A percentile compares a stretch with the other conserved stretches of the same genome.
phyloP scores from a whole-genome alignment of 2,329 filamentous ascomycete species.

The Microcyclosporella mali region DNA sequence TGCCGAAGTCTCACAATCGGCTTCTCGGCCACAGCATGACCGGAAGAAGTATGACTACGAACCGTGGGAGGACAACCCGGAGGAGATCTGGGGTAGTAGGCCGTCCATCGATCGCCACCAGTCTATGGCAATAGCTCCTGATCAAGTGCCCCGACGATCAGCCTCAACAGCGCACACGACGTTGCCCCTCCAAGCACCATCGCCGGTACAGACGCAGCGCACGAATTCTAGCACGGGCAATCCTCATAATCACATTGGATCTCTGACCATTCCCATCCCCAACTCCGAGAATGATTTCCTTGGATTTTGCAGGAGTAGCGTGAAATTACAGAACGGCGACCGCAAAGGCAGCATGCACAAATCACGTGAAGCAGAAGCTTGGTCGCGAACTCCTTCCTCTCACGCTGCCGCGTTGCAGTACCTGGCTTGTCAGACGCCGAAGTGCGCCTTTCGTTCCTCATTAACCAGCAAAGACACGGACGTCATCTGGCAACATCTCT shows the following conservation, averaged over 20 bases:
- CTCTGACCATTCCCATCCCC: slow-evolving; percentile 21
- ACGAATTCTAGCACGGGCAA: slow-evolving; percentile 11
- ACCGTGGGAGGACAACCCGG: slow-evolving; percentile 26
- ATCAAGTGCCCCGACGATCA: slow-evolving; percentile 1
- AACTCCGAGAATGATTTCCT: slow-evolving; percentile 30
- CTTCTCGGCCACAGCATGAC: background rate
- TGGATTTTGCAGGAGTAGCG: slow-evolving; percentile 44
- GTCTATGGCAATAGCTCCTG: slow-evolving; percentile 15
- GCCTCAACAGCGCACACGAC: slow-evolving; percentile 1
- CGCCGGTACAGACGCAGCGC: slow-evolving; percentile 14
- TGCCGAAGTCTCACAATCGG: background rate
- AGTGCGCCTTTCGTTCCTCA: slow-evolving; percentile 40
- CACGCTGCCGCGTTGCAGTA: slow-evolving; percentile 23
- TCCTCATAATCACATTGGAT: slow-evolving; percentile 5
- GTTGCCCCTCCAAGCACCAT: slow-evolving; percentile 9
- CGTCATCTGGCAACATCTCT: slow-evolving; percentile 25
- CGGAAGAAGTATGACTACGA: slow-evolving; percentile 17
- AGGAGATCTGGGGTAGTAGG: slow-evolving; percentile 23
- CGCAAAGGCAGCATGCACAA: slow-evolving; percentile 28
- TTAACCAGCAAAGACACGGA: slow-evolving; percentile 31
- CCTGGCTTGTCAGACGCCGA: slow-evolving; percentile 36
- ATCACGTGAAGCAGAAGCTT: slow-evolving; percentile 21
- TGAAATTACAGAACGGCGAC: slow-evolving; percentile 35
- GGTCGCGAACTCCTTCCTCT: slow-evolving; percentile 21
- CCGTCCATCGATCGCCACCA: slow-evolving; percentile 15